These are phyloP conservation scores for Murraya koenigii DNA, from an alignment of 345 rosid species.

Conservation along the genomic window DNA sequence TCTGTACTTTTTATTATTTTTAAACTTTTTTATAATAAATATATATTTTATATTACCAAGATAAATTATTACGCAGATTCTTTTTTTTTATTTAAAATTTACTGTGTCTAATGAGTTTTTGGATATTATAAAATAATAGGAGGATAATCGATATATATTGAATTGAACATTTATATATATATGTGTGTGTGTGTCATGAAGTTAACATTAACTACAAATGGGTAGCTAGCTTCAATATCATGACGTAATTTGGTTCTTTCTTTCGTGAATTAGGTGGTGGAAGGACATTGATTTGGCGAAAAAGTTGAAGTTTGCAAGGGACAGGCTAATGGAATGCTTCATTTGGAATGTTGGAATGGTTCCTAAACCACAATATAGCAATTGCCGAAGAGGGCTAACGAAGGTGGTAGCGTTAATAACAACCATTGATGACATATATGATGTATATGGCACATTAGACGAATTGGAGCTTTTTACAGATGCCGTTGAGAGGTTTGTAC, in stretches of 20 bases:
- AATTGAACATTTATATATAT: too few species aligned
- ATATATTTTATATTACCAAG: too few species aligned
- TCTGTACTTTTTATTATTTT: too few species aligned
- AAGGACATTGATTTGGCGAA: slow-evolving; percentile 19
- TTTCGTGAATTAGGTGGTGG: slow-evolving; percentile 41
- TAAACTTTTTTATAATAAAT: too few species aligned
- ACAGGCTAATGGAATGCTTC: slow-evolving; percentile 51
- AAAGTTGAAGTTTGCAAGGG: slow-evolving; percentile 41
- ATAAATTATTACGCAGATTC: too few species aligned
- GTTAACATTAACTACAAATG: too few species aligned
- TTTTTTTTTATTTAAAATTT: too few species aligned
- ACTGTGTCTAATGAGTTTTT: too few species aligned
- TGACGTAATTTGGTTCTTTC: not conserved
- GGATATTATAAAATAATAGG: too few species aligned
- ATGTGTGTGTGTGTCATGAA: too few species aligned
- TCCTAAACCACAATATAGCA: slow-evolving; percentile 25
- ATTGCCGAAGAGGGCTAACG: slow-evolving; percentile 11
- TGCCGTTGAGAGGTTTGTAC: slow-evolving; percentile 33
- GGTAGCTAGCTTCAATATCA: not conserved
- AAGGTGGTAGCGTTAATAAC: slow-evolving; percentile 36
- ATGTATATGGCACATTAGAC: slow-evolving; percentile 37
- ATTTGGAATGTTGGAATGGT: slow-evolving; percentile 38
- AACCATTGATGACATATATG: slow-evolving; percentile 42
- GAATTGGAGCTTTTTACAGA: slow-evolving; percentile 39
- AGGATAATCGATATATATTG: too few species aligned